phyloP scores from a whole-genome alignment of 192 early-diverging fungal species.

The Gonapodya sp. region DNA sequence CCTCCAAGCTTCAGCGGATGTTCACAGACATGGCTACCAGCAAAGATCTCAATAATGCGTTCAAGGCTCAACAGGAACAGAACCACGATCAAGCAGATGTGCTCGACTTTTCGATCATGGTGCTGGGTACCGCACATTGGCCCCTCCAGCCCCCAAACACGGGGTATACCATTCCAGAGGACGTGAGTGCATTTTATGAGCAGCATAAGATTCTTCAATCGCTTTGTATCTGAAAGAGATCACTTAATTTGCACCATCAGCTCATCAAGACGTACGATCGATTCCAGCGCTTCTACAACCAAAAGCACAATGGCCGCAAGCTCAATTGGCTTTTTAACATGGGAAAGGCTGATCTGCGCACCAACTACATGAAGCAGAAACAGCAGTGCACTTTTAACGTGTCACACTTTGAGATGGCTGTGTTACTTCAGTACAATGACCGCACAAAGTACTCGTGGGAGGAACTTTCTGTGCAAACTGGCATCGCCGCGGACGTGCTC shows the following conservation, averaged over 20 bases:
- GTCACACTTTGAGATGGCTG: slow-evolving; percentile 86
- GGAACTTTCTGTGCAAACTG: slow-evolving; percentile 67
- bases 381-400: slow-evolving; percentile 67
- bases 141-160: slow-evolving; percentile 71
- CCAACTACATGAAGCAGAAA: slow-evolving; percentile 76
- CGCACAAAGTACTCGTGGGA: slow-evolving; percentile 62
- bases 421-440: slow-evolving; percentile 84
- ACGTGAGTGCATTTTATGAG: slow-evolving; percentile 33
- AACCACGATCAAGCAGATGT: slow-evolving; percentile 33
- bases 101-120: slow-evolving; percentile 74
- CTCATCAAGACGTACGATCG: slow-evolving; percentile 74
- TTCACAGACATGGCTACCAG: slow-evolving; percentile 88
- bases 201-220: background rate
- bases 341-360: slow-evolving; percentile 83
- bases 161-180: slow-evolving; percentile 76
- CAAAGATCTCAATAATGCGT: slow-evolving; percentile 78
- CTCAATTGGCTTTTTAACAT: slow-evolving; percentile 92
- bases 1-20: slow-evolving; percentile 88
- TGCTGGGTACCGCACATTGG: slow-evolving; percentile 82
- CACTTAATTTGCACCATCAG: slow-evolving; percentile 14
- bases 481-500: slow-evolving; percentile 57
- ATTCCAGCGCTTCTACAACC: slow-evolving; percentile 80
- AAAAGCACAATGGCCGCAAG: slow-evolving; percentile 80
- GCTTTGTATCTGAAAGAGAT: background rate
- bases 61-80: slow-evolving; percentile 47